Evolutionary conservation across 2,329 filamentous ascomycete genomes (phyloP).

Genomic region (Xylariaceae sp.): DNA sequence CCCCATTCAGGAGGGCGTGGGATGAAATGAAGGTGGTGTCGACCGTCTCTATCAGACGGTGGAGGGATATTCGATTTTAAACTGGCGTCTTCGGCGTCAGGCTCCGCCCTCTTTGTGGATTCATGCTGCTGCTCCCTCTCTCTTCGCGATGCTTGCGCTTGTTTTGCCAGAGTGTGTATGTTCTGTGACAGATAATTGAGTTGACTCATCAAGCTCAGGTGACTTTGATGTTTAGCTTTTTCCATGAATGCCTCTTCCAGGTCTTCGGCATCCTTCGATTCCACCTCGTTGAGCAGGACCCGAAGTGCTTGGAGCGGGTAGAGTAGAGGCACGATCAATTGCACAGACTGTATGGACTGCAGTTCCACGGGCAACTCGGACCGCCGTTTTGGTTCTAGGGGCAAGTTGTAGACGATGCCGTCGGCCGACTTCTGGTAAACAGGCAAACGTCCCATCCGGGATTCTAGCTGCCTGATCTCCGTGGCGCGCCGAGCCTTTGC

Average conservation of each 20-base stretch:
- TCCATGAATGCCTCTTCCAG: conserved; percentile 59
- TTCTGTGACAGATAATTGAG: conserved; percentile 69
- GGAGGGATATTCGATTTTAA: neutral
- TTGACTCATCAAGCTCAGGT: conserved; percentile 62
- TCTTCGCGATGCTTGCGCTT: conserved; percentile 26
- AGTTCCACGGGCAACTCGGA: conserved; percentile 54
- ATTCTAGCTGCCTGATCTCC: conserved; percentile 66
- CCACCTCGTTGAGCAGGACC: conserved; percentile 57
- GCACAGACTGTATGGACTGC: conserved; percentile 54
- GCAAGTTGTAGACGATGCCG: conserved; percentile 62
- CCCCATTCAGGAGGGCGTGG: conserved; percentile 73
- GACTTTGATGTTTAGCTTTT: conserved; percentile 47
- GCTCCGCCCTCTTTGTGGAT: neutral
- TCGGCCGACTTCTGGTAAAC: conserved; percentile 63
- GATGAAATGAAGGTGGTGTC: conserved; percentile 62
- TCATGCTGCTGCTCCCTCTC: neutral
- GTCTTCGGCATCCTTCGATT: conserved; percentile 50
- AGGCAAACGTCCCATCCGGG: conserved; percentile 61
- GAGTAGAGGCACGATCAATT: conserved; percentile 60
- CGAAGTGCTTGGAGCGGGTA: conserved; percentile 65
- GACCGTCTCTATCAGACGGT: conserved; percentile 33
- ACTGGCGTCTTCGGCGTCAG: neutral
- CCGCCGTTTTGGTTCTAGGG: conserved; percentile 58
- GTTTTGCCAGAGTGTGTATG: conserved; percentile 58
- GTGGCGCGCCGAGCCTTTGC: conserved; percentile 57